Base-by-base conservation (phyloP, 208 protist species). In the Crithidia acanthocephali region DNA sequence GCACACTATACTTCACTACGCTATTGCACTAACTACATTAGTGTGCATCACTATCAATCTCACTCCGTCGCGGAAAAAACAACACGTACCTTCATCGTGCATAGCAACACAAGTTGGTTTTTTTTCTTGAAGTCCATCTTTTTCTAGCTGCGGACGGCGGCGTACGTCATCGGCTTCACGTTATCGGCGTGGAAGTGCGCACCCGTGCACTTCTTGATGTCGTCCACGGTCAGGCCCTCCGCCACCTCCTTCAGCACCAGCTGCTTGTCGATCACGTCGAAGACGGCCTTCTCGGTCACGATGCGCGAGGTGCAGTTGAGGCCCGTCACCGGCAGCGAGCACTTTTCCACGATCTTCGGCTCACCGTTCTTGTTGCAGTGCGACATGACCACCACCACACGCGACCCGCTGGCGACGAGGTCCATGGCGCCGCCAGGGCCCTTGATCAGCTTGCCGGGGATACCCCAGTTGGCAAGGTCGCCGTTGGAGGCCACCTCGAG, bases 401-500 rank as follows among this genome's bases (percentile, higher is more conserved):
- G 85, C 0, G 91, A 94, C 53, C 93, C 95, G 64, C 80, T 86
- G 42, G 91, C 85, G 25, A 98, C 95, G 16, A 99, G 87, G 68
- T 99, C 97, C 97, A 99, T 99, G 18, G 97, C 98, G 35, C 98
- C 98, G 60, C 97, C 98, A 84, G 98, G 98, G 59, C 98, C 98
- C 83, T 99, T 99, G 25, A 99, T 95, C 69, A 99, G 91, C 81
- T 99, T 99, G 40, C 95, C 95, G 20, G 98, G 98, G 72, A 99
- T 98, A 52, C 99, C 91, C 96, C 97, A 99, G 88, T 99, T 99
- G 15, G 98, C 98, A 0, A 99, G 81, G 74, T 99, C 98, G 50
- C 98, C 98, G 67, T 89, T 93, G 1, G 77, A 56, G 10, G 90
- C 75, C 10, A 99, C 98, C 79, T 99, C 90, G 62, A 99, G 91